phyloP scores from a whole-genome alignment of 1,284 basidiomycete genomes.

The Puccinia novopanici region DNA sequence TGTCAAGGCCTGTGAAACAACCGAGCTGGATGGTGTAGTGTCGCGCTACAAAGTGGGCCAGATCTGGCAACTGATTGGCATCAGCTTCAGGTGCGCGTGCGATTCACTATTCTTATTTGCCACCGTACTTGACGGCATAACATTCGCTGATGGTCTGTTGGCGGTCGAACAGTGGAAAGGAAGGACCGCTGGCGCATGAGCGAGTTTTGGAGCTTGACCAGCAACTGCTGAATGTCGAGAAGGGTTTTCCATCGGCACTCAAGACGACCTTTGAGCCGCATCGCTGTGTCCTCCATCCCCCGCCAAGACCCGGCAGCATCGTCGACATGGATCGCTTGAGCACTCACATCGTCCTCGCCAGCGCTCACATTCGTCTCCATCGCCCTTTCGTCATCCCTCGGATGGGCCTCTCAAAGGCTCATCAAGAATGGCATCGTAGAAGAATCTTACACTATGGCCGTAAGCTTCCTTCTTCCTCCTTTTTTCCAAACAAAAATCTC shows the following conservation, averaged over 20 bases:
- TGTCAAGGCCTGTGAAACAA: neutral
- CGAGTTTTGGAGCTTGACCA: constrained; percentile 23
- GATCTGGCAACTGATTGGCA: constrained; percentile 42
- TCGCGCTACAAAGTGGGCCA: constrained; percentile 23
- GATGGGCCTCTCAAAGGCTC: neutral
- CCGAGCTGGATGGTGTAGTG: constrained; percentile 9
- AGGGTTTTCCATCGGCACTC: constrained; percentile 8
- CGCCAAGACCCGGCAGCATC: neutral
- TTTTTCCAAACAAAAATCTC: neutral
- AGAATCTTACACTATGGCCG: constrained; percentile 31
- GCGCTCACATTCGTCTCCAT: constrained; percentile 34
- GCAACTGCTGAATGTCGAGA: constrained; percentile 30
- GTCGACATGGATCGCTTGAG: constrained; percentile 27
- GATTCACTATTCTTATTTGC: neutral
- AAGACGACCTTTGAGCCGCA: constrained; percentile 10
- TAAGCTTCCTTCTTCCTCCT: neutral
- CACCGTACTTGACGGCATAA: neutral
- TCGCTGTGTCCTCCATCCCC: neutral
- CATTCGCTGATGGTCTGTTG: neutral
- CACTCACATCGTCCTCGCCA: constrained; percentile 21
- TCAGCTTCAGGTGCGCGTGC: constrained; percentile 16
- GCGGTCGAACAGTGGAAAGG: neutral
- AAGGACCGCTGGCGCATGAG: constrained; percentile 6
- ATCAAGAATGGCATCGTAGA: constrained; percentile 18
- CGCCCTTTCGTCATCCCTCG: constrained; percentile 24